These are phyloP conservation scores for Lactuca sativa DNA, from an alignment of 129 eudicot species.

Conservation along the genomic window DNA sequence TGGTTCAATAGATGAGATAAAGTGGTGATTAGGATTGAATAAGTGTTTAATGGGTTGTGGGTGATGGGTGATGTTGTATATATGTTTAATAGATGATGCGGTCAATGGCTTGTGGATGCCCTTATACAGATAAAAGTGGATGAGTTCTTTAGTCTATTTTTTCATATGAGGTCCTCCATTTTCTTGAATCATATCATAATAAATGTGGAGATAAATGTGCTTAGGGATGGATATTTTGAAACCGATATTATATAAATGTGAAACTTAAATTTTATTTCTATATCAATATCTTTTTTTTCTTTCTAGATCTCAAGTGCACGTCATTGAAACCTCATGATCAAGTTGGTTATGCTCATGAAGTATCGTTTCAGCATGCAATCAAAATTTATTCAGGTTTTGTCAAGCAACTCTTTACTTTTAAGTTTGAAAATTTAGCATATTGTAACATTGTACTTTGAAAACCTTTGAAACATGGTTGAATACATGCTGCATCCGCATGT, in stretches of 20 bases:
- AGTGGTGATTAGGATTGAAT: too few species aligned
- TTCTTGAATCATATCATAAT: conserved; percentile 66
- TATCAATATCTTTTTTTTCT: conserved; percentile 12
- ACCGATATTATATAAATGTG: background rate
- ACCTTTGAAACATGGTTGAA: too few species aligned
- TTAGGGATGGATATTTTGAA: conserved; percentile 17
- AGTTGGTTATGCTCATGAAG: conserved; percentile 71
- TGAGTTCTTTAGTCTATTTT: conserved; percentile 71
- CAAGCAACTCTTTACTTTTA: too few species aligned
- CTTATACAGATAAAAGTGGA: conserved; percentile 68
- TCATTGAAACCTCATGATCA: conserved; percentile 69
- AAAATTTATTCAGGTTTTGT: conserved; percentile 70
- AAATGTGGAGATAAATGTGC: conserved; percentile 90
- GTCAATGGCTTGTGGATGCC: conserved; percentile 3
- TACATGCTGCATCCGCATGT: too few species aligned
- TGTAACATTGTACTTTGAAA: too few species aligned
- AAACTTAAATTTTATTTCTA: background rate
- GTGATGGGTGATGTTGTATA: too few species aligned
- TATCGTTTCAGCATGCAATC: conserved; percentile 86
- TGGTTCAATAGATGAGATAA: too few species aligned
- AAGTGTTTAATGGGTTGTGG: too few species aligned
- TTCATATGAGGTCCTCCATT: conserved; percentile 64
- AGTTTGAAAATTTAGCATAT: too few species aligned
- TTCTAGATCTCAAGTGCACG: conserved; percentile 64
- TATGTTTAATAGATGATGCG: too few species aligned